Base-by-base conservation (phyloP, 495 filamentous ascomycete genomes). In the Darksidea phi region DNA sequence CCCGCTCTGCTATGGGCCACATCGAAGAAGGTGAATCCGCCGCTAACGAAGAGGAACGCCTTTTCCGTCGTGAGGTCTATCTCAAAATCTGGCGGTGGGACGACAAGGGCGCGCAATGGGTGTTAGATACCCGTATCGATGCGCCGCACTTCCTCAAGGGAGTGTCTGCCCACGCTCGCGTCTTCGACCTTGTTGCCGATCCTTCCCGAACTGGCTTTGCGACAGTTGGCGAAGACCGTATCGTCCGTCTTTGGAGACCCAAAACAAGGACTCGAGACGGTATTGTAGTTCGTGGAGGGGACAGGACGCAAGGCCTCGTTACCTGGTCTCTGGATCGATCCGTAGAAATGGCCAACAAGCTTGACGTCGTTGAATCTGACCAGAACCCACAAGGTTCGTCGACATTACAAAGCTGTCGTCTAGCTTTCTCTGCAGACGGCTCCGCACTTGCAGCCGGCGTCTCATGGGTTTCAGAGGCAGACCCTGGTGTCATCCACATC, bases 71-170 rank as follows among this genome's bases (percentile, higher is more conserved):
- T 12, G 94, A 99, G 68, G 79, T 89, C 1, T 88, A 86, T 64
- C 75, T 99, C 21, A 96, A 93, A 67, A 93, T 99, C 70, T 99
- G 94, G 94, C 80, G 80, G 53, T 90, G 89, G 80, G 82, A 81
- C 38, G 72, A 79, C 20, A 81, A 83, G 32, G 79, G 78, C 32
- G 78, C 79, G 41, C 70, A 76, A 1, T 90, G 92, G 81, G 83
- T 89, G 68, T 75, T 97, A 12, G 82, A 88, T 26, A 86, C 90
- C 6, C 81, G 93, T 18, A 83, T 97, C 41, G 89, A 96, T 71
- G 79, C 84, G 12, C 92, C 94, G 15, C 94, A 99, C 75, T 79
- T 81, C 47, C 63, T 68, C 47, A 71, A 70, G n/a, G 74, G 52
- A 37, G 61, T 64, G 10, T 18, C 20, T 6, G 62, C 73, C 15